Percentiles rank a stretch among this genome's conserved stretches.
These are phyloP conservation scores for Aciculoconidium aculeatum DNA, from an alignment of 805 yeast species.

Conservation along the genomic window DNA sequence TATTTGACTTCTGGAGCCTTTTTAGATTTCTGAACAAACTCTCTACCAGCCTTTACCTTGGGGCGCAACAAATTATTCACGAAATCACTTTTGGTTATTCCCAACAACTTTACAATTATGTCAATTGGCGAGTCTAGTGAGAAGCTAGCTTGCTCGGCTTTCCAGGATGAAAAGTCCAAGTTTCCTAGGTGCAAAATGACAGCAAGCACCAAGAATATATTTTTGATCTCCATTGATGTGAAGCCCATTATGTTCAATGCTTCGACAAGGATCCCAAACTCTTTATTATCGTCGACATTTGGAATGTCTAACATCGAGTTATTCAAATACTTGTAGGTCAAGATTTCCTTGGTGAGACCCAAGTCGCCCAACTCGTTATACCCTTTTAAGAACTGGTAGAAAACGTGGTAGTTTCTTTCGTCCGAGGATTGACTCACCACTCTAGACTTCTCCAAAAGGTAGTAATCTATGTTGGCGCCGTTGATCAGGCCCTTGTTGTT, in stretches of 20 bases:
- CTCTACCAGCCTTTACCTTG: slow-evolving; percentile 86
- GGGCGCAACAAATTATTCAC: slow-evolving; percentile 66
- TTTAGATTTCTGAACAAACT: slow-evolving; percentile 73
- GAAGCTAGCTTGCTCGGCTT: slow-evolving; percentile 71
- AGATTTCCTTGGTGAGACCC: slow-evolving; percentile 34
- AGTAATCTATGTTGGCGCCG: slow-evolving; percentile 95
- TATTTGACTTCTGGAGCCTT: slow-evolving; percentile 74
- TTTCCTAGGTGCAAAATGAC: slow-evolving; percentile 83
- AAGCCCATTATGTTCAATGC: slow-evolving; percentile 78
- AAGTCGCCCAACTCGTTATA: slow-evolving; percentile 44
- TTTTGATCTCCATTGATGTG: slow-evolving; percentile 43
- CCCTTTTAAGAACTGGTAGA: slow-evolving; percentile 81
- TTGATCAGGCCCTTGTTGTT: slow-evolving; percentile 54
- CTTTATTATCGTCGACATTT: slow-evolving; percentile 70
- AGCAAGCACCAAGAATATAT: slow-evolving; percentile 64
- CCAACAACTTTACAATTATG: slow-evolving; percentile 55
- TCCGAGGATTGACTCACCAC: slow-evolving; percentile 67
- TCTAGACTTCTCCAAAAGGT: slow-evolving; percentile 87
- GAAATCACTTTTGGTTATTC: slow-evolving; percentile 47
- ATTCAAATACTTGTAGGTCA: slow-evolving; percentile 52
- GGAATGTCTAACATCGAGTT: slow-evolving; percentile 52
- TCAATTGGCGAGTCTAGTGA: slow-evolving; percentile 45
- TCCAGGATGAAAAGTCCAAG: slow-evolving; percentile 59
- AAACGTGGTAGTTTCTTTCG: slow-evolving; percentile 91
- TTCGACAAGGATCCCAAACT: slow-evolving; percentile 53